phyloP scores from a whole-genome alignment of 1,284 basidiomycete genomes.

The Exobasidium rhododendri region DNA sequence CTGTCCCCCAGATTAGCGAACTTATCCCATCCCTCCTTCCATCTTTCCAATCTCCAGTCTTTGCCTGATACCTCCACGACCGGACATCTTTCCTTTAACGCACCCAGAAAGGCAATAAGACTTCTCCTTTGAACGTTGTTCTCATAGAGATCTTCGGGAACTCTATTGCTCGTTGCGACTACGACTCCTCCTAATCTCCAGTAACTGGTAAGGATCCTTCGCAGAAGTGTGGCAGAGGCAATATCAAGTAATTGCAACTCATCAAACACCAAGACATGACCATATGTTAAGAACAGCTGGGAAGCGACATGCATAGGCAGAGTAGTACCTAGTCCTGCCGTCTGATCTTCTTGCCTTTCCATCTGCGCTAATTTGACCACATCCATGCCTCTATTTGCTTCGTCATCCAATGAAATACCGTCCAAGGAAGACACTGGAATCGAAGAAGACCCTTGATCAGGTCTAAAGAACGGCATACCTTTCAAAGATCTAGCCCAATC shows the following conservation, averaged over 20 bases:
- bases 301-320: conserved; percentile 59
- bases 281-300: conserved; percentile 60
- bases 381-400: conserved; percentile 11
- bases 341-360: conserved; percentile 7
- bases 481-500: neutral
- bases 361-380: conserved; percentile 11
- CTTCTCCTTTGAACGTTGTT: conserved; percentile 68
- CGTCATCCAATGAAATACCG: conserved; percentile 10
- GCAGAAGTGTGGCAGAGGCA: conserved; percentile 64
- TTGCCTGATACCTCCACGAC: conserved; percentile 11
- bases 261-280: conserved; percentile 67
- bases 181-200: conserved; percentile 73
- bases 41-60: conserved; percentile 61
- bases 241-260: conserved; percentile 72
- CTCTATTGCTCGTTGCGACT: conserved; percentile 63
- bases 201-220: conserved; percentile 71
- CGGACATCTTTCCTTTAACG: conserved; percentile 65
- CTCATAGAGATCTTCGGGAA: conserved; percentile 68
- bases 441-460: neutral
- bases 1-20: neutral
- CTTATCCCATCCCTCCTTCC: conserved; percentile 11
- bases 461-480: conserved; percentile 35
- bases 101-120: conserved; percentile 62
- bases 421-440: conserved; percentile 4
- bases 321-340: conserved; percentile 28